Conservation (phyloP, 2,329 filamentous ascomycete species). For the Fusarium sp. region DNA sequence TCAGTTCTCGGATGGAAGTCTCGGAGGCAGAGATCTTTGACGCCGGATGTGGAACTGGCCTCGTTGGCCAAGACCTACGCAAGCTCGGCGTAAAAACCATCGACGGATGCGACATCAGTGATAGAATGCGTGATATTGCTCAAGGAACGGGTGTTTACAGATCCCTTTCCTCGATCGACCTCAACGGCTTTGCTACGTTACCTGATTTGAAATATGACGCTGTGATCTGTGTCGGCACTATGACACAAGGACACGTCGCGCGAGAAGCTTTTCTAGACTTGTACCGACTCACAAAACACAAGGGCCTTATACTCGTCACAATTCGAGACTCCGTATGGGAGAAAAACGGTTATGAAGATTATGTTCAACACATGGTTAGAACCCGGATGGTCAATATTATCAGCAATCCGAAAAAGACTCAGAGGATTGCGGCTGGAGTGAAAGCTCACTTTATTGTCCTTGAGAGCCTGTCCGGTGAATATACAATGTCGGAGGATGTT, state of each 20-base stretch:
- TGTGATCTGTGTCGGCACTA: slow-evolving; percentile 62
- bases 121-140: slow-evolving; percentile 61
- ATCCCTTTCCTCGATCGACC: slow-evolving; percentile 42
- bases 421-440: slow-evolving; percentile 24
- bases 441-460: slow-evolving; percentile 25
- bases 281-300: slow-evolving; percentile 55
- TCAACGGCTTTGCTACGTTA: no score
- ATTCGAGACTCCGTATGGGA: slow-evolving; percentile 60
- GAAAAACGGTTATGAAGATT: slow-evolving; percentile 55
- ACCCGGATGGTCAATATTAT: not conserved
- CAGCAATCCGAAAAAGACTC: not conserved
- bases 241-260: slow-evolving; percentile 64
- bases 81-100: slow-evolving; percentile 53
- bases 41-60: slow-evolving; percentile 63
- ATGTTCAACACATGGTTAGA: slow-evolving; percentile 49
- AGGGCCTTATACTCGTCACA: slow-evolving; percentile 59
- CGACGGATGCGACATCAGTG: slow-evolving; percentile 61
- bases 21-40: slow-evolving; percentile 53
- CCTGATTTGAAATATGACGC: slow-evolving; percentile 53
- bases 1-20: slow-evolving; percentile 16
- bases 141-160: slow-evolving; percentile 56
- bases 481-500: no score
- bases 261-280: slow-evolving; percentile 59
- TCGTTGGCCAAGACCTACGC: slow-evolving; percentile 58
- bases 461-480: no score